phyloP scores from a whole-genome alignment of 1,284 basidiomycete genomes.

The Ceratobasidium sp. region DNA sequence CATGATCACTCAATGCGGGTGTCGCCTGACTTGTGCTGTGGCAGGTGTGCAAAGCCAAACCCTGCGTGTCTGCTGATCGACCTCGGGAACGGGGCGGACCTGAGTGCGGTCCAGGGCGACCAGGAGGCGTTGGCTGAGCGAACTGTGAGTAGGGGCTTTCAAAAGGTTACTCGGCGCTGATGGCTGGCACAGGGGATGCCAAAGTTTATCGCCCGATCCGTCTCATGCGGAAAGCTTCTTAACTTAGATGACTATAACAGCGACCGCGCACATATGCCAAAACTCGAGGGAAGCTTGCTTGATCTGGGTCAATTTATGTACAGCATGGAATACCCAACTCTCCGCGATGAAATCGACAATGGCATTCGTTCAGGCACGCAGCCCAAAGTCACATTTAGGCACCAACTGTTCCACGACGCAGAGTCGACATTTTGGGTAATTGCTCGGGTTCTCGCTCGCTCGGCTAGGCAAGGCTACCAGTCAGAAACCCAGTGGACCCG shows the following conservation, averaged over 20 bases:
- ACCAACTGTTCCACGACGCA: conserved; percentile 23
- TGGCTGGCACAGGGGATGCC: not conserved
- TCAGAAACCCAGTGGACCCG: not conserved
- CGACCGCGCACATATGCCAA: not conserved
- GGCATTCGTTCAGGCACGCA: not conserved
- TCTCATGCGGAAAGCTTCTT: not conserved
- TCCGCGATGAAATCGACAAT: too few species aligned
- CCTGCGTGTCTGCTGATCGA: conserved; percentile 6
- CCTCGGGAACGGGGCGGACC: conserved; percentile 1
- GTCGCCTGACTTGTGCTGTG: not conserved
- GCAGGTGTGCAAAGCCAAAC: not conserved
- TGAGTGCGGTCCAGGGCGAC: not conserved
- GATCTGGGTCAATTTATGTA: not conserved
- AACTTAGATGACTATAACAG: not conserved
- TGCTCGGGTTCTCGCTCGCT: conserved; percentile 20
- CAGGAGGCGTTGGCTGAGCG: conserved; percentile 3
- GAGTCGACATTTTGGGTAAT: conserved; percentile 26
- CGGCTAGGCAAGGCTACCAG: not conserved
- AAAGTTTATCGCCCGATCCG: conserved; percentile 20
- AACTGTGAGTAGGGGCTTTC: conserved; percentile 1
- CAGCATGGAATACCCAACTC: too few species aligned
- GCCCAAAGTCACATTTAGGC: not conserved
- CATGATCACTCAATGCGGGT: not conserved
- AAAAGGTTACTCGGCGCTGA: not conserved
- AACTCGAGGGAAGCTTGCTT: not conserved